Base-by-base conservation (phyloP, 2,329 filamentous ascomycete species). In the Venturiaceae sp. region DNA sequence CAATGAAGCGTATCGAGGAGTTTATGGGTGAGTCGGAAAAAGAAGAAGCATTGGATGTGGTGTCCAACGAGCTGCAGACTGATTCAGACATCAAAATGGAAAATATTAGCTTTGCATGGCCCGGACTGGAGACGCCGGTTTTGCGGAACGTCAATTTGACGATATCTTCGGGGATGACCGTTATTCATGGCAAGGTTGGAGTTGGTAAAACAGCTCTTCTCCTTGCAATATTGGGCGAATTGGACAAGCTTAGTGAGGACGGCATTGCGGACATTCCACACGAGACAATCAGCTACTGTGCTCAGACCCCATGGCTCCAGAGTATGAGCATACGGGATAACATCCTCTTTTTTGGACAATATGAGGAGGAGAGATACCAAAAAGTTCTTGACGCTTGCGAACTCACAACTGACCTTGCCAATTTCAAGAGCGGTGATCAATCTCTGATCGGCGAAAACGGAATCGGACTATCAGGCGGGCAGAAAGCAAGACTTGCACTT, bases 1-100 rank as follows among this genome's bases (percentile, higher is more conserved):
- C 91, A 0, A 83, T 95, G 62, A 83, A 82, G 9, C 85, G 91
- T 63, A 90, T 96, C 23, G 88, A 95, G 65, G 80, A 82, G 23
- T 96, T 95, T 72, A 95, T 96, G 89, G 75, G 77, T 0, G 91
- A 96, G 70, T 88, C 89, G 0, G 84, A 96, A 66, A 90, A 90
- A 64, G 69, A 71, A 3, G 74, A 75, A 2, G 52, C 69, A 5
- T 62, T 67, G 37, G 63, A 68, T 44, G 26, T n/a, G 4, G 26
- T 50, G 16, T 30, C 44, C n/a, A 30, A 13, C 13, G 44, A 50
- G 44, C 9, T n/a, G 21, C 52, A 36, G 23, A 36, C n/a, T 16
- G 52, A 68, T 71, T 23, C 67, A 68, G 14, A 72, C 67, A 52
- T 71, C 69, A 54, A 68, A 67, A 30, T 67, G 68, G 6, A 62